Conservation (phyloP, 1,284 basidiomycete genomes). For the Xanthoconium separans region DNA sequence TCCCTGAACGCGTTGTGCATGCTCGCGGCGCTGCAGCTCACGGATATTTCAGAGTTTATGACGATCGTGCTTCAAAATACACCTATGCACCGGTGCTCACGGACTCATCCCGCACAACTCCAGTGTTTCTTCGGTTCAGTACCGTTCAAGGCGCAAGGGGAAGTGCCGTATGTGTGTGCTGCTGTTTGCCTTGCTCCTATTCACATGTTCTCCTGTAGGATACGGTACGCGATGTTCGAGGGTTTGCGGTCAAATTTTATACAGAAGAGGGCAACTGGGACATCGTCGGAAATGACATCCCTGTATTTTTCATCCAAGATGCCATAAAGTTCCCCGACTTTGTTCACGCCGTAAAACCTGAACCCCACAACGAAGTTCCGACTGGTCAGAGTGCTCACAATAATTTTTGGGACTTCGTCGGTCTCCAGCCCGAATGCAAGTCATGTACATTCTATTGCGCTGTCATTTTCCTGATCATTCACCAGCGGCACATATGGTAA, state of each 20-base stretch:
- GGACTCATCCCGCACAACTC: constrained; percentile 67
- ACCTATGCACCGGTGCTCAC: constrained; percentile 70
- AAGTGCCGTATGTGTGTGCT: constrained; percentile 49
- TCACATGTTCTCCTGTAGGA: constrained; percentile 42
- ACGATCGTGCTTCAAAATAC: constrained; percentile 60
- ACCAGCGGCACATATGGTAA: constrained; percentile 72
- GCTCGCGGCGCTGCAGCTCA: constrained; percentile 81
- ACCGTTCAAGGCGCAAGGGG: constrained; percentile 79
- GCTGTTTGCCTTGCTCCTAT: neutral
- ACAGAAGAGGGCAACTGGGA: constrained; percentile 84
- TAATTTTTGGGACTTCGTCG: constrained; percentile 82
- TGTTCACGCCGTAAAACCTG: constrained; percentile 78
- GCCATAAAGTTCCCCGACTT: constrained; percentile 84
- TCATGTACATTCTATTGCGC: neutral
- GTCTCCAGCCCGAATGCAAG: constrained; percentile 61
- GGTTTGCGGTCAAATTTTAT: constrained; percentile 82
- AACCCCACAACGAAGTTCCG: constrained; percentile 74
- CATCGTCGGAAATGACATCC: constrained; percentile 74
- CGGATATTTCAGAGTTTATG: constrained; percentile 76
- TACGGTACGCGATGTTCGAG: constrained; percentile 81
- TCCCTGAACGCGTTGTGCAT: constrained; percentile 78
- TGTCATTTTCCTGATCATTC: constrained; percentile 17
- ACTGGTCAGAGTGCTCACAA: constrained; percentile 71
- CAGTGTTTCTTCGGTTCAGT: constrained; percentile 78
- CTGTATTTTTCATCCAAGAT: constrained; percentile 85